Conservation (phyloP, 257 asterid genomes). For the Solanum ossicruentum region DNA sequence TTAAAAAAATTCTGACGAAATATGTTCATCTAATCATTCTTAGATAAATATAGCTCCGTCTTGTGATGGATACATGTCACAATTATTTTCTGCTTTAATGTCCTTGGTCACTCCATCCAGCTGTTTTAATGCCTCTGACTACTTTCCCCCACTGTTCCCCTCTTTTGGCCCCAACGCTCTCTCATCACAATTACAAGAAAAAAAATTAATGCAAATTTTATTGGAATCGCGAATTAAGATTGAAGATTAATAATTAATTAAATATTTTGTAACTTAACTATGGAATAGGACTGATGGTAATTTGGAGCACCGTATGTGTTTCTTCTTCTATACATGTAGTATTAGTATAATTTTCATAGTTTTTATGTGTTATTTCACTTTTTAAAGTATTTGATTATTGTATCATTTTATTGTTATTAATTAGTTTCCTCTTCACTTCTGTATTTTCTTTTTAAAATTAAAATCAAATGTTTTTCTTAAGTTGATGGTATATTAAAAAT, state of each 20-base stretch:
- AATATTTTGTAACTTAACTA: neutral
- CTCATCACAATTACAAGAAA: neutral
- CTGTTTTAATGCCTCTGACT: neutral
- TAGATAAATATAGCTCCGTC: no score
- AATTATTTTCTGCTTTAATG: neutral
- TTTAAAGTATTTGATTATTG: no score
- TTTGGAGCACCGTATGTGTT: neutral
- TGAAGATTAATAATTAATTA: fast-evolving
- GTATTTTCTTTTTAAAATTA: no score
- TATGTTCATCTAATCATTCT: fast-evolving
- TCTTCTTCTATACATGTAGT: no score
- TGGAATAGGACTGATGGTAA: neutral
- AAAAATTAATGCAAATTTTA: no score
- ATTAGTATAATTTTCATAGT: no score
- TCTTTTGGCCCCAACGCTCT: neutral
- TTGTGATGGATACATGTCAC: neutral
- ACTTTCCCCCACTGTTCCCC: neutral
- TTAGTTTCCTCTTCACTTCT: no score
- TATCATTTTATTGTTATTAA: no score
- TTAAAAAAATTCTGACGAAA: no score
- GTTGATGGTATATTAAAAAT: no score
- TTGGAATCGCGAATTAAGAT: neutral
- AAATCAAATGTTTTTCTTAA: no score
- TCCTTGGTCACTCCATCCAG: neutral
- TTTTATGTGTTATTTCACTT: no score